Percentiles rank a stretch among this genome's conserved stretches.
phyloP scores from a whole-genome alignment of 345 rosid genomes.

The Bretschneidera sinensis region DNA sequence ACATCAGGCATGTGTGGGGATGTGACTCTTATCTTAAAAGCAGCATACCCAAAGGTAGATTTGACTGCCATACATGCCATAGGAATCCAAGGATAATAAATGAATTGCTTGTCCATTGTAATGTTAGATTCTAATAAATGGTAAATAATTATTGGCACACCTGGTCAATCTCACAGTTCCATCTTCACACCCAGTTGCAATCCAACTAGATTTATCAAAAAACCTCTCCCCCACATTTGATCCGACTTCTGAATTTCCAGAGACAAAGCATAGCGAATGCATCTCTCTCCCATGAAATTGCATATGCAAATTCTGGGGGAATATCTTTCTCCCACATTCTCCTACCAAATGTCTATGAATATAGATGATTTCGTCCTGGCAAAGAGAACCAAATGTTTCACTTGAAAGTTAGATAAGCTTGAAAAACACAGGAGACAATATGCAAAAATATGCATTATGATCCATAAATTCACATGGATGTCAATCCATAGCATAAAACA shows the following conservation, averaged over 20 bases:
- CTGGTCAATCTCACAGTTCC: slow-evolving; percentile 95
- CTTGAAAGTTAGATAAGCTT: slow-evolving; percentile 6
- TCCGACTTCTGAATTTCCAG: slow-evolving; percentile 30
- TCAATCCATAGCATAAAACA: no score
- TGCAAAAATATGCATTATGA: not conserved
- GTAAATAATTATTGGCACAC: slow-evolving; percentile 30
- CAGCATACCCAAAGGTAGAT: no score
- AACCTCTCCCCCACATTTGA: slow-evolving; percentile 25
- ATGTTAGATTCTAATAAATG: slow-evolving; percentile 11
- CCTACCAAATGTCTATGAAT: slow-evolving; percentile 59
- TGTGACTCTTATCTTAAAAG: no score
- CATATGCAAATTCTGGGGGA: slow-evolving; percentile 65
- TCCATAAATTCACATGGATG: not conserved
- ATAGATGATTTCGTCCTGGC: slow-evolving; percentile 81
- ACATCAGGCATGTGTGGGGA: not conserved
- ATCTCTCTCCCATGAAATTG: slow-evolving; percentile 97
- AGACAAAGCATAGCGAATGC: slow-evolving; percentile 80
- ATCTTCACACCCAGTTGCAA: slow-evolving; percentile 97
- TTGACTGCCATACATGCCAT: slow-evolving; percentile 2
- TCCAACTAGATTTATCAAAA: slow-evolving; percentile 57
- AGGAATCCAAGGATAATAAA: not conserved
- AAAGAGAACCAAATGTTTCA: slow-evolving; percentile 15
- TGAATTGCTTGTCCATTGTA: not conserved
- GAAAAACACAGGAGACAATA: not conserved
- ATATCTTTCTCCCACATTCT: slow-evolving; percentile 40